phyloP scores from a whole-genome alignment of 495 filamentous ascomycete species.

The Penicillium diatomitis region DNA sequence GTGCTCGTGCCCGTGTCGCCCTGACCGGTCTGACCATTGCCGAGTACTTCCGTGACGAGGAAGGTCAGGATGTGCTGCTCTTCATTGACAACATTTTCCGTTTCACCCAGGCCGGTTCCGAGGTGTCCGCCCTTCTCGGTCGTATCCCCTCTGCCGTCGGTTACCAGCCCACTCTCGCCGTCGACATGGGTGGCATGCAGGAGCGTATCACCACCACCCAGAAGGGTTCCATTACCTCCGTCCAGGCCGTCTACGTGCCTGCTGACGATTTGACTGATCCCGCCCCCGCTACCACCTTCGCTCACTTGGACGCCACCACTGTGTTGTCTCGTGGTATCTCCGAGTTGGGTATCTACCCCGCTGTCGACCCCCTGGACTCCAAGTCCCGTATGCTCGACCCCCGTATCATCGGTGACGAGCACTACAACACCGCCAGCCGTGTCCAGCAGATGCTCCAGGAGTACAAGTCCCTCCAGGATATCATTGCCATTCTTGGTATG shows the following conservation, averaged over 20 bases:
- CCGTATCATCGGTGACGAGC: slow-evolving; percentile 93
- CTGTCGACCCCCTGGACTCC: slow-evolving; percentile 98
- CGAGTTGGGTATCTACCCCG: slow-evolving; percentile 99
- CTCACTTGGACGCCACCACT: slow-evolving; percentile 99
- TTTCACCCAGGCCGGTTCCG: slow-evolving; percentile 99
- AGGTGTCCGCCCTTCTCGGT: slow-evolving; percentile 98
- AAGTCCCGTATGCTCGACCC: slow-evolving; percentile 99
- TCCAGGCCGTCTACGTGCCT: slow-evolving; percentile 99
- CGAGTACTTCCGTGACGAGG: slow-evolving; percentile 95
- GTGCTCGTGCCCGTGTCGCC: slow-evolving; percentile 99
- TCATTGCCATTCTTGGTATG: slow-evolving; percentile 99
- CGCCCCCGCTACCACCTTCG: slow-evolving; percentile 98
- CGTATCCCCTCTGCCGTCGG: slow-evolving; percentile 99
- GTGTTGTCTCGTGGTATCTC: slow-evolving; percentile 99
- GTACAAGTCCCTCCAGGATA: slow-evolving; percentile 99
- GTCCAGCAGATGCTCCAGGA: slow-evolving; percentile 99
- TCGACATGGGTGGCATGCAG: slow-evolving; percentile 99
- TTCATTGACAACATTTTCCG: slow-evolving; percentile 99
- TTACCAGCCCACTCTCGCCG: slow-evolving; percentile 99
- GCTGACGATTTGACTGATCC: slow-evolving; percentile 99
- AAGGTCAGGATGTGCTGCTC: slow-evolving; percentile 98
- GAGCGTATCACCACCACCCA: slow-evolving; percentile 99
- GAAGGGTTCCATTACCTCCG: slow-evolving; percentile 99
- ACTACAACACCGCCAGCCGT: slow-evolving; percentile 88
- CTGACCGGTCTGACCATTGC: slow-evolving; percentile 86